Evolutionary conservation across 371 early-diverging fungal species (phyloP).

Genomic region (Cokeromyces recurvatus): DNA sequence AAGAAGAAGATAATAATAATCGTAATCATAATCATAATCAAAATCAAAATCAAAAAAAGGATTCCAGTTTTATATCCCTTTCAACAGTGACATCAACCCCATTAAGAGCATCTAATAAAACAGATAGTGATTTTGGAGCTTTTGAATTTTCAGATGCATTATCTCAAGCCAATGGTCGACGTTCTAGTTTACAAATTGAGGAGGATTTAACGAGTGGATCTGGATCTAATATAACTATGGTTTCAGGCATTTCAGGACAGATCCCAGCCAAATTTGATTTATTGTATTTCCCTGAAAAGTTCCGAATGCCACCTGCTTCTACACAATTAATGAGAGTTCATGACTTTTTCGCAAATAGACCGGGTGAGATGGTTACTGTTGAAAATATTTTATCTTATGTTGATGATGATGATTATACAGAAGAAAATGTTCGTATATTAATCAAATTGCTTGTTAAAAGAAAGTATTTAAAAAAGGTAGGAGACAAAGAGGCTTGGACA

Average conservation of each 20-base stretch:
- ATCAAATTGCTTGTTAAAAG: slow-evolving; percentile 21
- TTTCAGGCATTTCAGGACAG: slow-evolving; percentile 11
- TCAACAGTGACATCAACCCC: too few relatives aligned
- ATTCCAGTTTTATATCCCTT: too few relatives aligned
- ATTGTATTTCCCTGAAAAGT: slow-evolving; percentile 26
- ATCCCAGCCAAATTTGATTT: slow-evolving; percentile 29
- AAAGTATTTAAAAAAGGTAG: slow-evolving; percentile 25
- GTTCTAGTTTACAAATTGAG: too few relatives aligned
- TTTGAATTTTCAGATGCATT: slow-evolving; percentile 6
- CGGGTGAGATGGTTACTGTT: slow-evolving; percentile 15
- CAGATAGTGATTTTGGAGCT: not conserved
- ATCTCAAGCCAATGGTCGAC: too few relatives aligned
- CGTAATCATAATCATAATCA: too few relatives aligned
- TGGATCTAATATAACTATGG: slow-evolving; percentile 17
- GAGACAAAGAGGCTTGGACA: slow-evolving; percentile 24
- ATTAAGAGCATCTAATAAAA: too few relatives aligned
- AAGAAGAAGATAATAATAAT: too few relatives aligned
- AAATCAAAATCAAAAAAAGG: too few relatives aligned
- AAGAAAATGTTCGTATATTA: slow-evolving; percentile 8
- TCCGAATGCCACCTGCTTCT: slow-evolving; percentile 33
- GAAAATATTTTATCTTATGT: slow-evolving; percentile 9
- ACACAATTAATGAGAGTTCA: slow-evolving; percentile 28
- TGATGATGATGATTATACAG: not conserved
- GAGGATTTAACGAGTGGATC: not conserved
- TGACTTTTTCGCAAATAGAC: slow-evolving; percentile 21